Conservation (phyloP, 2,329 filamentous ascomycete genomes). For the Colletotrichum musae region DNA sequence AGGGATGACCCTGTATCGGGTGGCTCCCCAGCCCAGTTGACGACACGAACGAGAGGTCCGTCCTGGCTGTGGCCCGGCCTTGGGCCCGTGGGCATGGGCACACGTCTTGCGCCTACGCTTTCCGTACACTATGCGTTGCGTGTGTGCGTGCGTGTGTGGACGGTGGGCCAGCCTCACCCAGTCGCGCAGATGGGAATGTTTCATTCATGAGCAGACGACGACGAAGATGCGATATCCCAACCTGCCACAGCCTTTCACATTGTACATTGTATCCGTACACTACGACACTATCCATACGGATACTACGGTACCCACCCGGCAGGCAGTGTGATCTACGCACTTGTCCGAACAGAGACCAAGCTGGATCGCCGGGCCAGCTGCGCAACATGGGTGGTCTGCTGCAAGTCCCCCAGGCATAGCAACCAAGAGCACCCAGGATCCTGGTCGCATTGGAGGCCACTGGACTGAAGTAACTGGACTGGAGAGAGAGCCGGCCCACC, state of each 20-base stretch:
- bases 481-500: neutral
- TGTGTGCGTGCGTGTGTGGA: too few species aligned
- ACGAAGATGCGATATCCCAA: constrained; percentile 35
- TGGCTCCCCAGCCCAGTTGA: constrained; percentile 23
- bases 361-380: constrained; percentile 36
- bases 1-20: constrained; percentile 35
- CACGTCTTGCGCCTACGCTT: too few species aligned
- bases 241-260: constrained; percentile 2
- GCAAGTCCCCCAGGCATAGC: neutral
- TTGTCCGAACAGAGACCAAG: constrained; percentile 36
- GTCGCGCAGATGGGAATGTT: constrained; percentile 39
- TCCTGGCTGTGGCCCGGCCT: neutral
- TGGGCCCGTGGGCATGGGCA: neutral
- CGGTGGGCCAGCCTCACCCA: constrained; percentile 33
- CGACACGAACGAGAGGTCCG: constrained; percentile 10
- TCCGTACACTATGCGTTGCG: neutral
- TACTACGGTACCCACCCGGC: constrained; percentile 12
- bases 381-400: constrained; percentile 13
- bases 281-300: too few species aligned
- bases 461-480: neutral
- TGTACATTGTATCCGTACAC: too few species aligned
- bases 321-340: constrained; percentile 38
- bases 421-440: constrained; percentile 8
- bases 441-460: constrained; percentile 14
- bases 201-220: constrained; percentile 30